Conservation (phyloP, 1,139 yeast genomes). For the Debaryomycetaceae sp. region DNA sequence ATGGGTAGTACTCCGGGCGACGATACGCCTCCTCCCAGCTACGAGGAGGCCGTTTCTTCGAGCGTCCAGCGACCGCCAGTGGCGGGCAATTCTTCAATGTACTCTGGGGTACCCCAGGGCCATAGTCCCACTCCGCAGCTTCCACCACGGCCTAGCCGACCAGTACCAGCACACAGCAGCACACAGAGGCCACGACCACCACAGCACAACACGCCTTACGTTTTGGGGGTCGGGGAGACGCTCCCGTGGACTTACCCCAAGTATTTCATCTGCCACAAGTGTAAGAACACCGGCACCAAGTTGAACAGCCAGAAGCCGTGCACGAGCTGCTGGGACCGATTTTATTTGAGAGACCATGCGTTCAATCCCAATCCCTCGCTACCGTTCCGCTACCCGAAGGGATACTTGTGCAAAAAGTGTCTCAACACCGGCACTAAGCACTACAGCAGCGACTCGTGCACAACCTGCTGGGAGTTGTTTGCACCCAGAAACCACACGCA, state of each 20-base stretch:
- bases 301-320: neutral
- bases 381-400: slow-evolving; percentile 53
- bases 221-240: neutral
- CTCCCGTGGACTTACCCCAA: neutral
- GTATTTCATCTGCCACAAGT: slow-evolving; percentile 1
- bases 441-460: slow-evolving; percentile 28
- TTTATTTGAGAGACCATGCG: slow-evolving; percentile 25
- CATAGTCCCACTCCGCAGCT: slow-evolving; percentile 1
- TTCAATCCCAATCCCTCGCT: slow-evolving; percentile 43
- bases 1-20: neutral
- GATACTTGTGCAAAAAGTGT: slow-evolving; percentile 37
- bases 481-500: slow-evolving; percentile 37
- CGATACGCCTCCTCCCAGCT: slow-evolving; percentile 12
- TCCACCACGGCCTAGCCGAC: slow-evolving; percentile 4
- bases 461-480: slow-evolving; percentile 48
- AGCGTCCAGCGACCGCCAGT: slow-evolving; percentile 1
- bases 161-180: neutral
- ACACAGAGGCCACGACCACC: slow-evolving; percentile 8
- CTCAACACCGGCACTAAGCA: slow-evolving; percentile 38
- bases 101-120: slow-evolving; percentile 5
- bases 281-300: neutral
- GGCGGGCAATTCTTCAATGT: slow-evolving; percentile 4
- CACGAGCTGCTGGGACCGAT: slow-evolving; percentile 9
- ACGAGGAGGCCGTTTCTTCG: slow-evolving; percentile 10
- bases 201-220: neutral